Evolutionary conservation across 1,139 yeast species (phyloP), one percentile per base, ranked within the genome.

Genomic region (Hansenula anomala): DNA sequence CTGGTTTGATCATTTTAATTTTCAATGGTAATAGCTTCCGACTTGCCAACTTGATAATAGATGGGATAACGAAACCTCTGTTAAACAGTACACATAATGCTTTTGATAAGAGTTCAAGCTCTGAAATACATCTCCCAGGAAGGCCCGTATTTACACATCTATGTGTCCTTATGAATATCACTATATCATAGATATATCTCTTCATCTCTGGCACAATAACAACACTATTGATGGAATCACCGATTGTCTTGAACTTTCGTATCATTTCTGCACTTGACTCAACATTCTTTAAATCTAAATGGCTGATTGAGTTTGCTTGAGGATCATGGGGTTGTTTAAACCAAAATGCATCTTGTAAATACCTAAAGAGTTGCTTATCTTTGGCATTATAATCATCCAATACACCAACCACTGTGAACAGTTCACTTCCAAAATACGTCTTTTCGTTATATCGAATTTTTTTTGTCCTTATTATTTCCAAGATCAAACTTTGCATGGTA

Each of bases 141-240:
- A 76, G 54, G 0, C 84, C 84, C 1, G 66, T 63, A 7, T 59
- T 48, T 3, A 75, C 73, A 48, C 75, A 65, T 28, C 83, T 55
- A 45, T 77, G 80, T 37, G 67, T 66, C 29, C 84, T 59, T 3
- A 72, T 50, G 47, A 67, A 72, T 3, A 76, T 61, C 2, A 74
- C 55, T 16, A 78, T 63, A 51, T 78, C 82, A 45, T 75, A 73
- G 50, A 75, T 67, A 49, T 77, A 78, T n/a, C 78, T 56, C 33
- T 55, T 54, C 29, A 78, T 59, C 37, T 77, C 81, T 0, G 76
- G 67, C 1, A 64, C 61, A 14, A 73, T 54, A 1, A 51, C 51
- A 10, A 74, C 62, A 9, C 43, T 17, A 11, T 36, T 36, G n/a
- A 58, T 42, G 18, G 38, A 30, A 2, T 33, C 25, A 13, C 56